Base-by-base conservation (phyloP, 164 flowering plant genomes). In the Aristolochia contorta region DNA sequence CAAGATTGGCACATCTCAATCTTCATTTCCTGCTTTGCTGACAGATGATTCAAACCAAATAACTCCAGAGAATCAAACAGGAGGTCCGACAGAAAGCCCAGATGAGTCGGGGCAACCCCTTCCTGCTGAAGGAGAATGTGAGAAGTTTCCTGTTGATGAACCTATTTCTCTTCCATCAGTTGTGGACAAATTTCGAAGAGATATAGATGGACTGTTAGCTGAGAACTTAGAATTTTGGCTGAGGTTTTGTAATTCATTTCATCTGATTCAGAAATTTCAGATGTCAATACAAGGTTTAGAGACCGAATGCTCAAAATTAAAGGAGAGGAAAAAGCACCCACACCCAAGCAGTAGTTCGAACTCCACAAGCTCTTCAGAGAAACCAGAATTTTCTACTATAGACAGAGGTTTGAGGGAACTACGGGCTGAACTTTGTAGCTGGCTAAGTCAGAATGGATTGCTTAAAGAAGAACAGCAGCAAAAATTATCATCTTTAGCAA, bases 201-300 rank as follows among this genome's bases (percentile, higher is more conserved):
- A 76, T 49, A 81, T 86, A 37, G 88, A 86, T 62, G 79, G 61
- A 10, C 60, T 84, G 23, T 78, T 89, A 22, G 96, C 82, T 69
- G 89, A 80, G 52, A 84, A 89, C 59, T 68, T 86, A 18, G 86
- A 86, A 49, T 84, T 86, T 65, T 86, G 93, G 91, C 60, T 85
- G 69, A 82, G 93, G 67, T 86, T 86, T 62, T 83, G 94, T 73
- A 72, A 81, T 14, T 73, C 87, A 7, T 69, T 77, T 53, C 86
- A 82, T 68, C 91, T 84, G 78, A 73, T 84, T 60, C 77, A 81
- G 51, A 85, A 85, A 52, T 84, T 79, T 71, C 80, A 85, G 54
- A 76, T 72, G 14, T 65, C 77, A 32, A 71, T 78, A 53, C 79
- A 79, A 30, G 94, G 85, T 50, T 63, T 85, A 37, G 75, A 74